These are phyloP conservation scores for Gossypium schwendimanii DNA, from an alignment of 441 rosid species.

Conservation along the genomic window DNA sequence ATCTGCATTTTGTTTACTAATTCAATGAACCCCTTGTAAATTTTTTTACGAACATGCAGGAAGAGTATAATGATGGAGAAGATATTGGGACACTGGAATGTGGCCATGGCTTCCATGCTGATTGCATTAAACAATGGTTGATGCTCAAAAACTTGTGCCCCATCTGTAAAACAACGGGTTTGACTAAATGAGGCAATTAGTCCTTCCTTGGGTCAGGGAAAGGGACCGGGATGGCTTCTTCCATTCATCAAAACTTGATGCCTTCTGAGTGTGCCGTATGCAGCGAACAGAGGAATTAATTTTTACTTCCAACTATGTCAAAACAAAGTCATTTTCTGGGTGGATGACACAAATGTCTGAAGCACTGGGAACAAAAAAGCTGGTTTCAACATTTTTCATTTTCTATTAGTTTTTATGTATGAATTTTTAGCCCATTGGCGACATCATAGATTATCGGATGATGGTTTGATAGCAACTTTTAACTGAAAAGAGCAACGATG, in stretches of 20 bases:
- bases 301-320: background rate
- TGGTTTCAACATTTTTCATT: background rate
- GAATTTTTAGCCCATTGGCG: background rate
- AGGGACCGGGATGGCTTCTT: background rate
- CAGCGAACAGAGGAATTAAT: background rate
- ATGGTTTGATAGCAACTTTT: too few species aligned
- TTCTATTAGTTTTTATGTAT: background rate
- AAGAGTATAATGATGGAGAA: conserved; percentile 4
- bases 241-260: background rate
- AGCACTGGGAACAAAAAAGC: background rate
- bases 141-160: background rate
- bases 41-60: background rate
- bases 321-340: background rate
- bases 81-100: background rate
- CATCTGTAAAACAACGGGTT: background rate
- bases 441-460: background rate
- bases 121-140: conserved; percentile 7
- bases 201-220: background rate
- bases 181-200: conserved; percentile 3
- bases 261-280: background rate
- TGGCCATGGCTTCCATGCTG: background rate
- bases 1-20: background rate
- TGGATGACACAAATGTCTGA: background rate
- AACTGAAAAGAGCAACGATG: too few species aligned
- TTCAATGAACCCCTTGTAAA: background rate